Evolutionary conservation across 805 yeast species (phyloP).

Genomic region (Metschnikowia cubensis): DNA sequence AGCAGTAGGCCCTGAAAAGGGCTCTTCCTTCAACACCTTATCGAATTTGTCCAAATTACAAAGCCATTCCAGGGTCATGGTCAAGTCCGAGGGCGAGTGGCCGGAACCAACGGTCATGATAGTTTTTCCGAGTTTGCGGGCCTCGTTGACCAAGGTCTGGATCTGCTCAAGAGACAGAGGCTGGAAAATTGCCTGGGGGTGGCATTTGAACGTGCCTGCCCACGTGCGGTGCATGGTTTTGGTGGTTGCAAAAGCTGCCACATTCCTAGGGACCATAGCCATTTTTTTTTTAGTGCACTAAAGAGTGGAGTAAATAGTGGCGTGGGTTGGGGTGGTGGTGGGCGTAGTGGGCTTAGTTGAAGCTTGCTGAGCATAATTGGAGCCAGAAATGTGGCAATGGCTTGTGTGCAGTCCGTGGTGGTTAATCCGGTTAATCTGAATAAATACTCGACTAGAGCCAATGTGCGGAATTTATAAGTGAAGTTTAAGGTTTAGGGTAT

Average conservation of each 20-base stretch:
- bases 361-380: too few relatives aligned
- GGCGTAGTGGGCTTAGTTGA: too few relatives aligned
- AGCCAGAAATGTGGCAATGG: too few relatives aligned
- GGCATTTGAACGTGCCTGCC: slow-evolving; percentile 85
- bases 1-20: slow-evolving; percentile 39
- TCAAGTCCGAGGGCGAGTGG: slow-evolving; percentile 89
- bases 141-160: slow-evolving; percentile 59
- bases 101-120: slow-evolving; percentile 88
- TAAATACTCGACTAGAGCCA: too few relatives aligned
- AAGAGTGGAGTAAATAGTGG: not conserved
- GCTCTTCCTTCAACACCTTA: slow-evolving; percentile 45
- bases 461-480: too few relatives aligned
- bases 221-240: slow-evolving; percentile 60
- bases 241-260: slow-evolving; percentile 36
- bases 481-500: too few relatives aligned
- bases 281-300: not conserved
- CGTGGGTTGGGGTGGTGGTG: not conserved
- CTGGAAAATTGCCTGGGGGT: slow-evolving; percentile 75
- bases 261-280: slow-evolving; percentile 28
- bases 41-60: slow-evolving; percentile 77
- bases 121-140: slow-evolving; percentile 56
- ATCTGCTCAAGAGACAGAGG: slow-evolving; percentile 72
- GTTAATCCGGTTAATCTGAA: too few relatives aligned
- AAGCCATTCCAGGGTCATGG: slow-evolving; percentile 85
- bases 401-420: too few relatives aligned